These are phyloP conservation scores for Diaporthe capsici DNA, from an alignment of 2,329 filamentous ascomycete genomes.

Conservation along the genomic window DNA sequence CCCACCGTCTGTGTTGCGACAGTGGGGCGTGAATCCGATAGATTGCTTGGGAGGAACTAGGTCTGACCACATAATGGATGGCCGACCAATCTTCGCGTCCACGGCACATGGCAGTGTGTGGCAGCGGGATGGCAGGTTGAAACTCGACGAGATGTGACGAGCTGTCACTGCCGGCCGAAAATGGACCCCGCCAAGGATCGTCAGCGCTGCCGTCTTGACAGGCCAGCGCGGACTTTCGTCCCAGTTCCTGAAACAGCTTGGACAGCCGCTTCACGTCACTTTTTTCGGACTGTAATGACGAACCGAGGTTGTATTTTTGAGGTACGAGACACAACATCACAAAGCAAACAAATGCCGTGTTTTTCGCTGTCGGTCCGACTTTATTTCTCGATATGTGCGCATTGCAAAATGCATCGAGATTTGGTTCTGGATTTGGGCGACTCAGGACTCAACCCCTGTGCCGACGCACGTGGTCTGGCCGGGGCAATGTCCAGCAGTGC, in stretches of 20 bases:
- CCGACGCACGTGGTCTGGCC: background rate
- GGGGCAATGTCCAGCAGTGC: background rate
- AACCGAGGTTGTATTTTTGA: background rate
- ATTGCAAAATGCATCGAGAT: background rate
- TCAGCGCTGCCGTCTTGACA: conserved; percentile 14
- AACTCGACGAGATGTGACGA: conserved; percentile 1
- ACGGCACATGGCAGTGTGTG: conserved; percentile 22
- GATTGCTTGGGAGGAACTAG: conserved; percentile 22
- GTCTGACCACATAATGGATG: background rate
- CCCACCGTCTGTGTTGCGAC: background rate
- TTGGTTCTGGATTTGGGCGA: background rate
- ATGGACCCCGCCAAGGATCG: background rate
- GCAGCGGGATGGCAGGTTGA: background rate
- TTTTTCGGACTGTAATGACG: background rate
- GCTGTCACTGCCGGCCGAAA: conserved; percentile 29
- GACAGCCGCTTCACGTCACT: conserved; percentile 12
- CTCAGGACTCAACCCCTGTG: background rate
- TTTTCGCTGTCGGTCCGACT: background rate
- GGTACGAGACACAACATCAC: background rate
- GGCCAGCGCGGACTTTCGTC: conserved; percentile 19
- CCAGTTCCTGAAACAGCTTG: conserved; percentile 39
- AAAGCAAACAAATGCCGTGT: background rate
- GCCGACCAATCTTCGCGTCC: conserved; percentile 3
- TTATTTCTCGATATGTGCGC: background rate
- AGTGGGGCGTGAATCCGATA: conserved; percentile 11